Evolutionary conservation across 768 basidiomycete species (phyloP), one percentile per base, ranked within the genome.

Genomic region (Naganishia vishniacii): DNA sequence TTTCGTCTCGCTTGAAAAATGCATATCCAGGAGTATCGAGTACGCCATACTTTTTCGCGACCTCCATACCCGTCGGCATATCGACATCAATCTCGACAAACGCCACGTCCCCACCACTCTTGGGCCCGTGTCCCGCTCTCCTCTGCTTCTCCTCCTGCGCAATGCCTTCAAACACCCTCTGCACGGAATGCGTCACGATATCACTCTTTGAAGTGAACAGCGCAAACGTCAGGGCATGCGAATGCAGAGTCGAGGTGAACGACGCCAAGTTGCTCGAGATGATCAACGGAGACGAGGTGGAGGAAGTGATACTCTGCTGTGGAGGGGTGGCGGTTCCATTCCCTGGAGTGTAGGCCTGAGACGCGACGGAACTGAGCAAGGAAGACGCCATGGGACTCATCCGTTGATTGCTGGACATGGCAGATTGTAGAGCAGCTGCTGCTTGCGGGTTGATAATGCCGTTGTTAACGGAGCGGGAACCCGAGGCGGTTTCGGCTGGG

Each of bases 71-170:
- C 75, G 83, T 75, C 0, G 87, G 88, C 13, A 87, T 82, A 4
- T 82, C 83, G 68, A 90, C 79, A 77, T 97, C 93, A 37, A 95
- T 83, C 75, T 90, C 89, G 3, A 87, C 84, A 69, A 95, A 97
- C 2, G 83, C 88, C 23, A 87, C 83, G 2, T 83, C 83, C n/a
- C 71, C 78, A 1, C 46, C 78, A 1, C 46, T 47, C 45, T 67
- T 74, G 70, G 28, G 58, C 23, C 34, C 53, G 29, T 20, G 23
- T 15, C 20, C n/a, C 4, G 20, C 37, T 40, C 37, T 3, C 13
- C 53, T 56, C 34, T 34, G 34, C 15, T 56, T 56, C 53, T 48
- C 56, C 23, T 60, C 31, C 66, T 65, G 44, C 20, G 73, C 62
- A 31, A 86, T 87, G 69, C 83, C 83, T 64, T 81, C 81, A 4